Percentiles rank a stretch among this genome's conserved stretches.
Evolutionary conservation across 1,139 yeast genomes (phyloP).

Genomic region (Debaryomycetaceae sp.): DNA sequence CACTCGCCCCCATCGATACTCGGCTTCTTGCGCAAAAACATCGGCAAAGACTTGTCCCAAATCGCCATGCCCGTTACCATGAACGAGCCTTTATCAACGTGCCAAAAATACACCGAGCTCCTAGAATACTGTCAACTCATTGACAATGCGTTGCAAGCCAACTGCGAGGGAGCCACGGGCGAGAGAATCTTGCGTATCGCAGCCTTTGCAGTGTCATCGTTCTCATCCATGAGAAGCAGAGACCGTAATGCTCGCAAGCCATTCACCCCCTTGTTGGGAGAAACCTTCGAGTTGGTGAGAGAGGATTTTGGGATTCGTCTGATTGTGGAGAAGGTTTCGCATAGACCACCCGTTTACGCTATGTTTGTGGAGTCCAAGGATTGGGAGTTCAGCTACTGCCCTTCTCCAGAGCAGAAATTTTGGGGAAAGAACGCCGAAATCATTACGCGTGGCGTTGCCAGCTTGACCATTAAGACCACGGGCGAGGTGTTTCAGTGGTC

Average conservation of each 20-base stretch:
- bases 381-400: constrained; percentile 76
- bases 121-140: constrained; percentile 72
- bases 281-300: constrained; percentile 78
- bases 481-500: constrained; percentile 77
- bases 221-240: constrained; percentile 69
- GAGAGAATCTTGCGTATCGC: constrained; percentile 69
- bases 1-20: constrained; percentile 79
- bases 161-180: constrained; percentile 38
- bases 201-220: constrained; percentile 72
- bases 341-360: constrained; percentile 81
- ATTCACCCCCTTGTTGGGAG: constrained; percentile 86
- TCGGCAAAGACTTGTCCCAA: constrained; percentile 83
- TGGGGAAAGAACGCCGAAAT: constrained; percentile 95
- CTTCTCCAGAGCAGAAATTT: constrained; percentile 82
- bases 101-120: constrained; percentile 75
- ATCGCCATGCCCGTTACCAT: constrained; percentile 93
- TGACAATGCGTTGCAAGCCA: constrained; percentile 50
- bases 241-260: constrained; percentile 82
- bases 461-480: constrained; percentile 50
- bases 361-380: constrained; percentile 63
- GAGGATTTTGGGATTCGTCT: constrained; percentile 70
- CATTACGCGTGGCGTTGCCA: constrained; percentile 65
- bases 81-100: constrained; percentile 82
- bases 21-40: constrained; percentile 78
- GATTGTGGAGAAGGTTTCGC: constrained; percentile 74